Evolutionary conservation across 2,329 filamentous ascomycete genomes (phyloP).

Genomic region (Calonectria pauciramosa): DNA sequence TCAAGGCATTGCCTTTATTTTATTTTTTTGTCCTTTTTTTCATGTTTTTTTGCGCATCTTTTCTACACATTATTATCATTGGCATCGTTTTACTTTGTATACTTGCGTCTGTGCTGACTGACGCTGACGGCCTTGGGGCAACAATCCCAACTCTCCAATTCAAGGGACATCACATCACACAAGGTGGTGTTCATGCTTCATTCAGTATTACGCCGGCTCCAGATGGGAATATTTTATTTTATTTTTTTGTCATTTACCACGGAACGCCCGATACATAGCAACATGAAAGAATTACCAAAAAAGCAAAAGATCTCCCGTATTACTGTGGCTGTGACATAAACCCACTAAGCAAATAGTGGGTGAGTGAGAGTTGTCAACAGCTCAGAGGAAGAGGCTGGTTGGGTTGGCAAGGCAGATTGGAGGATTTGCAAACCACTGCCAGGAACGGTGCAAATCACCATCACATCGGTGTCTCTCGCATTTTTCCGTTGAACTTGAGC

Average conservation of each 20-base stretch:
- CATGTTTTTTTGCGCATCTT: neutral
- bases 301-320: slow-evolving; percentile 2
- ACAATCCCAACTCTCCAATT: slow-evolving; percentile 21
- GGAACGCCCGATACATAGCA: neutral
- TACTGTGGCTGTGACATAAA: slow-evolving; percentile 15
- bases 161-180: neutral
- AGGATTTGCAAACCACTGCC: neutral
- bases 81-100: neutral
- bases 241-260: neutral
- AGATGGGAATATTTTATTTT: neutral
- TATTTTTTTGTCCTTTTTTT: neutral
- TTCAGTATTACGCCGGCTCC: neutral
- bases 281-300: neutral
- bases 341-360: neutral
- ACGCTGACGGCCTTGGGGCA: neutral
- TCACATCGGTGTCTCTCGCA: neutral
- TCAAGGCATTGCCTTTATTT: slow-evolving; percentile 9
- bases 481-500: neutral
- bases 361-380: neutral
- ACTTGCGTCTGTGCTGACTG: neutral
- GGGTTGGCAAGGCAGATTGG: slow-evolving; percentile 17
- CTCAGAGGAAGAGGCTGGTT: slow-evolving; percentile 6
- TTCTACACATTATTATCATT: neutral
- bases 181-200: neutral
- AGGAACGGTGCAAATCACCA: neutral